phyloP scores from a whole-genome alignment of 306 rosid genomes.

The Fragaria iinumae region DNA sequence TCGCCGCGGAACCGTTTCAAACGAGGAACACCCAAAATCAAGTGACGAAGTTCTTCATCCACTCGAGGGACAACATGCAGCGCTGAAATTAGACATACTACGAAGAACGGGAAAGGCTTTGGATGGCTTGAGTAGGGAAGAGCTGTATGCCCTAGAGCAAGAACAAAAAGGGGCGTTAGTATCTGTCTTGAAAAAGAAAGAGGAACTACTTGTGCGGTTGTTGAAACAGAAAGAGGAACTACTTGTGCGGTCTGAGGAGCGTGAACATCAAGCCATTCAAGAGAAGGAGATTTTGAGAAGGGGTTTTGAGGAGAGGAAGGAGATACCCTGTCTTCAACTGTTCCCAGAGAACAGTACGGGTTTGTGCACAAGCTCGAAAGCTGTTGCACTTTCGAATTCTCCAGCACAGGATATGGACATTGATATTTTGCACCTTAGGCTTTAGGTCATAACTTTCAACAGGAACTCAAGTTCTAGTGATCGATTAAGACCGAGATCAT shows the following conservation, averaged over 20 bases:
- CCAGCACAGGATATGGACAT: background rate
- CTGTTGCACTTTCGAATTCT: background rate
- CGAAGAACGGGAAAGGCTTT: background rate
- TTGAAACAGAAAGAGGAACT: background rate
- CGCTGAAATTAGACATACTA: background rate
- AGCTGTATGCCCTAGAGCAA: background rate
- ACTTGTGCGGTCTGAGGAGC: background rate
- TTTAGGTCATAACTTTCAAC: background rate
- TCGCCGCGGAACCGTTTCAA: background rate
- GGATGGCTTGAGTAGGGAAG: background rate
- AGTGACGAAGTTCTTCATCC: background rate
- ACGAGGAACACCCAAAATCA: background rate
- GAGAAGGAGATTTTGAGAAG: background rate
- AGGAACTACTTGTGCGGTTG: background rate
- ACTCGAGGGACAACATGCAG: background rate
- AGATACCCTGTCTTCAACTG: background rate
- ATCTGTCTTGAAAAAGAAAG: background rate
- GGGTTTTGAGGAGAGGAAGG: background rate
- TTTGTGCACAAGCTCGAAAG: background rate
- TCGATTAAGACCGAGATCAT: too few relatives aligned
- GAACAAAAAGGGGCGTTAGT: background rate
- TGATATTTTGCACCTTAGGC: background rate
- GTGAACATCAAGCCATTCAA: background rate
- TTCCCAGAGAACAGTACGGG: background rate
- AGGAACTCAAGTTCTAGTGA: too few relatives aligned